A percentile compares a stretch with the other conserved stretches of the same genome.
Evolutionary conservation across 2,329 filamentous ascomycete genomes (phyloP).

Genomic region (Sclerotinia minor): DNA sequence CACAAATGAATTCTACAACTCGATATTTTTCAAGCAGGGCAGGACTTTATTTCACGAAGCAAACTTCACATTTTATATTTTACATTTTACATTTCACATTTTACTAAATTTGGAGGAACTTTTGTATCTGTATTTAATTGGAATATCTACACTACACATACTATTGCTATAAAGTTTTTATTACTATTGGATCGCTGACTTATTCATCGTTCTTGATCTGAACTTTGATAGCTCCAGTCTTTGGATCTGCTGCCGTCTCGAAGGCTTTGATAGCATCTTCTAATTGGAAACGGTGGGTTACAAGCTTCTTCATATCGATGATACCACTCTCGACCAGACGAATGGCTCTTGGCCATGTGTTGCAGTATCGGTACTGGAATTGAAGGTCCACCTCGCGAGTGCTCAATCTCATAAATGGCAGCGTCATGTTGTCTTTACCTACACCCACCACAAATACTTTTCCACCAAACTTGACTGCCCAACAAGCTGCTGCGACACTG

Average conservation of each 20-base stretch:
- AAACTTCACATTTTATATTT: neutral
- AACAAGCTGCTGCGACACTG: constrained; percentile 82
- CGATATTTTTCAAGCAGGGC: neutral
- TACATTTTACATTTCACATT: neutral
- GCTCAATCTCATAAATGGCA: constrained; percentile 91
- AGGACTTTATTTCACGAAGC: neutral
- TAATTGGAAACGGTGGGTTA: constrained; percentile 83
- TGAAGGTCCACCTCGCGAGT: constrained; percentile 92
- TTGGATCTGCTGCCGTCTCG: constrained; percentile 81
- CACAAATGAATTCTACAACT: neutral
- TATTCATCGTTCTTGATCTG: constrained; percentile 71
- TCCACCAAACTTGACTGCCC: constrained; percentile 89
- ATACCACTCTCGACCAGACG: constrained; percentile 81
- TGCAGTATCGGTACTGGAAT: constrained; percentile 95
- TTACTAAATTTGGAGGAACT: neutral
- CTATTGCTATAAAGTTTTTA: constrained; percentile 19
- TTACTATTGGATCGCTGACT: constrained; percentile 15
- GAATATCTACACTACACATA: constrained; percentile 27
- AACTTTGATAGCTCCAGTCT: constrained; percentile 96
- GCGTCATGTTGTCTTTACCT: constrained; percentile 90
- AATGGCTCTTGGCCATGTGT: constrained; percentile 95
- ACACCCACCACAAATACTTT: constrained; percentile 97
- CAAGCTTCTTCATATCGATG: constrained; percentile 75
- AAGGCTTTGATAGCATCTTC: constrained; percentile 91
- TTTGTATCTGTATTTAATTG: constrained; percentile 12